Evolutionary conservation across 1,139 yeast species (phyloP).

Genomic region (Protomyces pachydermus): DNA sequence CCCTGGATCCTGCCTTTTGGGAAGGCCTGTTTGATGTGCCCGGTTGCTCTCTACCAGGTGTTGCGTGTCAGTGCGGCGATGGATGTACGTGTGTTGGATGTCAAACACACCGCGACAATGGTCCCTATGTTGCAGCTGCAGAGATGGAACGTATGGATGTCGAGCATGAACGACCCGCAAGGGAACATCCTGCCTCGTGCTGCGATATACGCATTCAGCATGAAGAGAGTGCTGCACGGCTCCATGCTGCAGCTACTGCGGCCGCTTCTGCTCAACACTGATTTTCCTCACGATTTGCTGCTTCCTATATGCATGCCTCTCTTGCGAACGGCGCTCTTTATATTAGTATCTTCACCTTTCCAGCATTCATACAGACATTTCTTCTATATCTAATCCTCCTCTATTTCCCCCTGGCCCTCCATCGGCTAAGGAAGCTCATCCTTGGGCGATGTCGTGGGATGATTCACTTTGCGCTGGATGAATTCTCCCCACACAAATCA

Average conservation of each 20-base stretch:
- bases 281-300: too few relatives aligned
- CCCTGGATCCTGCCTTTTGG: slow-evolving; percentile 14
- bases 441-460: too few relatives aligned
- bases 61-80: slow-evolving; percentile 21
- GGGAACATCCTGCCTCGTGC: slow-evolving; percentile 15
- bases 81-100: slow-evolving; percentile 21
- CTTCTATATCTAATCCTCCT: too few relatives aligned
- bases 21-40: slow-evolving; percentile 18
- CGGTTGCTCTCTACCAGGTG: slow-evolving; percentile 19
- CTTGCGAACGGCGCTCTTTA: too few relatives aligned
- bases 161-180: not conserved
- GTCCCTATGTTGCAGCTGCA: not conserved
- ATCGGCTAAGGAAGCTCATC: too few relatives aligned
- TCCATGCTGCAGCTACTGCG: not conserved
- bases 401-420: too few relatives aligned
- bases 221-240: not conserved
- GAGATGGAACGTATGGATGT: slow-evolving; percentile 23
- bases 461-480: too few relatives aligned
- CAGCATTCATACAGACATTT: too few relatives aligned
- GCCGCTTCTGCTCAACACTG: not conserved
- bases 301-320: too few relatives aligned
- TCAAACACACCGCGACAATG: slow-evolving; percentile 17
- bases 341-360: too few relatives aligned
- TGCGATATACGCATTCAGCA: slow-evolving; percentile 22
- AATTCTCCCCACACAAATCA: too few relatives aligned